These are phyloP conservation scores for Rhodofomes roseus DNA, from an alignment of 1,284 basidiomycete genomes.

Conservation along the genomic window DNA sequence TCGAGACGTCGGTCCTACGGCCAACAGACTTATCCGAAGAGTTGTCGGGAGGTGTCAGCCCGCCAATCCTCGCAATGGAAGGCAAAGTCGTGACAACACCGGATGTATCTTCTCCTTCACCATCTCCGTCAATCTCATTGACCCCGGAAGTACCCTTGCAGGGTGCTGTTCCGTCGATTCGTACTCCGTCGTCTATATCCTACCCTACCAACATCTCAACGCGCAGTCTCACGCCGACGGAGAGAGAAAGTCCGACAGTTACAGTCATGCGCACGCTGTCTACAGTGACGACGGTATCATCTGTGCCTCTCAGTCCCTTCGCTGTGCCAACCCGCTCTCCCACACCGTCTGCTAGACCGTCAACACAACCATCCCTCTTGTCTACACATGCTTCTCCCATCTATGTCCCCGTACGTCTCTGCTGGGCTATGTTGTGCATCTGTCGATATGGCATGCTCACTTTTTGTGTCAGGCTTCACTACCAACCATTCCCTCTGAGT, in stretches of 20 bases:
- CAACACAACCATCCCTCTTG: background rate
- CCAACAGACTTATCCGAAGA: background rate
- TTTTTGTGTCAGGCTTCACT: background rate
- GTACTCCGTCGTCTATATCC: background rate
- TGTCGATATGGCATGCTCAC: too few relatives aligned
- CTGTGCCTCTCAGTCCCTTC: too few relatives aligned
- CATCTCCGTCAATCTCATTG: background rate
- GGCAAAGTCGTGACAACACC: too few relatives aligned
- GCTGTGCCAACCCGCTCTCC: background rate
- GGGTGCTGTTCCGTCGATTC: background rate
- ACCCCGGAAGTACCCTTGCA: background rate
- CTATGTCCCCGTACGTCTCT: background rate
- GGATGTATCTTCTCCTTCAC: background rate
- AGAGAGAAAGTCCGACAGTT: background rate
- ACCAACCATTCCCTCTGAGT: background rate
- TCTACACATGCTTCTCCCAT: background rate
- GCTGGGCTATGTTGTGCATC: too few relatives aligned
- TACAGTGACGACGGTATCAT: background rate
- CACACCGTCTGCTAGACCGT: background rate
- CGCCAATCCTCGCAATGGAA: background rate
- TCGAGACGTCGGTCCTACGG: background rate
- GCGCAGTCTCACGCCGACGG: background rate
- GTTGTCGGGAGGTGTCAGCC: background rate
- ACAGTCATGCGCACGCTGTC: background rate
- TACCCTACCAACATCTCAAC: background rate